These are phyloP conservation scores for Aspergillus biplanus DNA, from an alignment of 495 filamentous ascomycete genomes.

Conservation along the genomic window DNA sequence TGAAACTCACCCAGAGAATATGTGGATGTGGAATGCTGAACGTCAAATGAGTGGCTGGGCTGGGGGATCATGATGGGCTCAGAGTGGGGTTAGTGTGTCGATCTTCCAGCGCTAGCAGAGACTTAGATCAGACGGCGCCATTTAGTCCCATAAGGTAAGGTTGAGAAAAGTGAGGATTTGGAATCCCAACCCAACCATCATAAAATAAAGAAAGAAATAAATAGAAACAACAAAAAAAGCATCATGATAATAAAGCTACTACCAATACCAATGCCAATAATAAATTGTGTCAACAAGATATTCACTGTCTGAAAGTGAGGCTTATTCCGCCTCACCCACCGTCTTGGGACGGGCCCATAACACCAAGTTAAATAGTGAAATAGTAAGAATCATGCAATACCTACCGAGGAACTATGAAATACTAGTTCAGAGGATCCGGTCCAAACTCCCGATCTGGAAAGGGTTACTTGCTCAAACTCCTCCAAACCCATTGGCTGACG, in stretches of 20 bases:
- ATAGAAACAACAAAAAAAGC: not conserved
- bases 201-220: not conserved
- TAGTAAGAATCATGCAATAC: not conserved
- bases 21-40: not conserved
- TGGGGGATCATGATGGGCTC: slow-evolving; percentile 4
- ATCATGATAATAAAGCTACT: not conserved
- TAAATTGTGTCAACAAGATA: not conserved
- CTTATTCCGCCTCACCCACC: slow-evolving; percentile 9
- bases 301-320: not conserved
- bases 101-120: not conserved
- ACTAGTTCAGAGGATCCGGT: slow-evolving; percentile 2
- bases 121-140: not conserved
- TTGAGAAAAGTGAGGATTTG: not conserved
- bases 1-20: not conserved
- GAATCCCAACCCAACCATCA: not conserved
- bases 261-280: not conserved
- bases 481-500: not conserved
- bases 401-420: not conserved
- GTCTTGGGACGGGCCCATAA: not conserved
- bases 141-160: not conserved
- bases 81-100: slow-evolving; percentile 2
- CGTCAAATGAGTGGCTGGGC: slow-evolving; percentile 3
- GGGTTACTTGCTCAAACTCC: not conserved
- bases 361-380: not conserved
- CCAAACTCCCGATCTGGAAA: slow-evolving; percentile 1